phyloP scores from a whole-genome alignment of 2,329 filamentous ascomycete genomes.

The Cercospora sojina region DNA sequence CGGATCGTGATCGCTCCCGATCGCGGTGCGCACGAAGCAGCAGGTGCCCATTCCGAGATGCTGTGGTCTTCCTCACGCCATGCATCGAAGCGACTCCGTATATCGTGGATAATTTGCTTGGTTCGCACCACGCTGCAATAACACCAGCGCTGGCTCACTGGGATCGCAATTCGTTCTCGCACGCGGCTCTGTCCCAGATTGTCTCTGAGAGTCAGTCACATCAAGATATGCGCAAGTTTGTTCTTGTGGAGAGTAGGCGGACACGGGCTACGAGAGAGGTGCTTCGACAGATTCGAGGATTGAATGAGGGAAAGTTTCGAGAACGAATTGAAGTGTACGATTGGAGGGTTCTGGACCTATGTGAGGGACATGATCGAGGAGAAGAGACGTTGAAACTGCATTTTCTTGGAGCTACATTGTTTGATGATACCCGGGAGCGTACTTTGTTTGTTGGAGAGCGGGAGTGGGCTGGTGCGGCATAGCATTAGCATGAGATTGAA shows the following conservation, averaged over 20 bases:
- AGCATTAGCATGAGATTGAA: neutral
- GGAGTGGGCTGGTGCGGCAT: constrained; percentile 10
- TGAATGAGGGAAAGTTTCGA: constrained; percentile 30
- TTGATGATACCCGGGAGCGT: constrained; percentile 26
- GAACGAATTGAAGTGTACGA: constrained; percentile 37
- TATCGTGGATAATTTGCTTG: constrained; percentile 33
- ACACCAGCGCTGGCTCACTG: constrained; percentile 29
- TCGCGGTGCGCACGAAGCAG: constrained; percentile 11
- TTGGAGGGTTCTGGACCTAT: constrained; percentile 36
- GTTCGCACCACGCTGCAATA: constrained; percentile 23
- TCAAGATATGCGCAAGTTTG: constrained; percentile 34
- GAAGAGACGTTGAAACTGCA: constrained; percentile 24
- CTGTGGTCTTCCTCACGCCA: constrained; percentile 32
- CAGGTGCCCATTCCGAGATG: constrained; percentile 26
- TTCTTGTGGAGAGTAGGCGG: constrained; percentile 36
- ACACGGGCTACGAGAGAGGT: constrained; percentile 17
- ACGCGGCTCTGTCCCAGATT: constrained; percentile 21
- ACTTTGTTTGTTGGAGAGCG: constrained; percentile 27
- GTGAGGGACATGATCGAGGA: constrained; percentile 21
- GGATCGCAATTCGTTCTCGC: constrained; percentile 34
- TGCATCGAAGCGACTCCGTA: constrained; percentile 35
- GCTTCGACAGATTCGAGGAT: constrained; percentile 21
- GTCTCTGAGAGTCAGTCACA: constrained; percentile 38
- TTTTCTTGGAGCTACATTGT: constrained; percentile 34
- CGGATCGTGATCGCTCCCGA: constrained; percentile 2